Evolutionary conservation across 768 basidiomycete species (phyloP), one percentile per base, ranked within the genome.

Genomic region (Suillus tomentosus): DNA sequence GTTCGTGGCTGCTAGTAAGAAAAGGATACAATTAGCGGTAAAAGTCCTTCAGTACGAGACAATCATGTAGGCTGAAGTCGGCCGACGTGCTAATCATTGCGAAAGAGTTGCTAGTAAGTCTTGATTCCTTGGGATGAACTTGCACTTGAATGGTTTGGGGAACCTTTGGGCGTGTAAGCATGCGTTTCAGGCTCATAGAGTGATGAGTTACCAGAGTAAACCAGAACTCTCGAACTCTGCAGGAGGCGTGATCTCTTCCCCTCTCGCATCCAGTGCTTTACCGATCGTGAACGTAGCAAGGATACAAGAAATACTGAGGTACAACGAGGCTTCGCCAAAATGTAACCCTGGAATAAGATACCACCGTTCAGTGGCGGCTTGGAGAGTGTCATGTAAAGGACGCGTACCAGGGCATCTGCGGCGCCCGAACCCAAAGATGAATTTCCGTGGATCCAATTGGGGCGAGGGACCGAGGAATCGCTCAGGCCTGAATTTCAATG

Each of bases 261-360:
- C 56, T 40, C 7, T 37, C 19, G 64, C 68, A 56, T 78, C 76
- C 1, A 74, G 42, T 3, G 76, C 73, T 65, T 79, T 80, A 4
- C 67, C 66, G 34, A 84, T 78, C 34, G 77, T 63, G 56, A 83
- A 79, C 4, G 73, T 67, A 5, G 80, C 71, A 34, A 81, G 70
- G 40, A 80, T 72, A 42, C 71, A 76, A 9, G 76, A 61, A 10
- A 81, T 73, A 60, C 72, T 75, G 34, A 80, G 64, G 65, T 79
- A 81, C 45, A 79, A 40, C 0, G 77, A 75, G 53, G 71, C 67
- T 63, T 77, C 72, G 0, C 75, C 79, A 9, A 81, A 67, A 64
- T 78, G 64, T 22, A 37, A 8, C 6, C 54, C 54, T 55, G 54
- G 37, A 55, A 37, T 37, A 37, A 22, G n/a, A n/a, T n/a, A 3